These are phyloP conservation scores for Boletus holoroseus DNA, from an alignment of 1,284 basidiomycete genomes.

Conservation along the genomic window DNA sequence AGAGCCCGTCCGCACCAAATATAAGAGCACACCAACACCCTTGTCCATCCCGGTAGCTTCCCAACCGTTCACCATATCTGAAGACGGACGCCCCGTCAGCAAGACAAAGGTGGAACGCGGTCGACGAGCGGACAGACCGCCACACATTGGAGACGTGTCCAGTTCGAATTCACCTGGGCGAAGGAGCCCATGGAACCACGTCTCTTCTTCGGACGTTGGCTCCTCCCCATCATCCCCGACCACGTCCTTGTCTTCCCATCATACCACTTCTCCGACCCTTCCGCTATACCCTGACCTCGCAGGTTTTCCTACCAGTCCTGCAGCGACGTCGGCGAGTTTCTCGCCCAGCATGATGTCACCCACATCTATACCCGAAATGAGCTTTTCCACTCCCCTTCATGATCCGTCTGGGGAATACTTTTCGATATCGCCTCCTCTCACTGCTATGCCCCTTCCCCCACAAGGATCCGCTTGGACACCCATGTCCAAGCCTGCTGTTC, in stretches of 20 bases:
- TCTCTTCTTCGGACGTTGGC: slow-evolving; percentile 24
- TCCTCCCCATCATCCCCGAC: slow-evolving; percentile 28
- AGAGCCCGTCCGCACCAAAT: slow-evolving; percentile 35
- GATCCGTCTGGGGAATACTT: slow-evolving; percentile 20
- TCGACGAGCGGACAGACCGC: slow-evolving; percentile 21
- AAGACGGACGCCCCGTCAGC: slow-evolving; percentile 20
- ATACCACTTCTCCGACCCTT: slow-evolving; percentile 23
- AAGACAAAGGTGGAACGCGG: slow-evolving; percentile 28
- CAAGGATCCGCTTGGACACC: slow-evolving; percentile 21
- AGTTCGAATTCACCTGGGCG: slow-evolving; percentile 20
- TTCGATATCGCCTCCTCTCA: slow-evolving; percentile 8
- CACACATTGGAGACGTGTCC: slow-evolving; percentile 17
- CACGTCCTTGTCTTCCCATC: slow-evolving; percentile 21
- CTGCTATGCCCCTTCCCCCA: slow-evolving; percentile 11
- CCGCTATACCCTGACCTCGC: slow-evolving; percentile 24
- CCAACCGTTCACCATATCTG: slow-evolving; percentile 24
- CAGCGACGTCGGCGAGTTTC: slow-evolving; percentile 13
- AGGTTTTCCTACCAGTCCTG: slow-evolving; percentile 17
- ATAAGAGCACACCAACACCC: slow-evolving; percentile 31
- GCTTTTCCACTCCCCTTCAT: slow-evolving; percentile 10
- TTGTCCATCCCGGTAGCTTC: slow-evolving; percentile 32
- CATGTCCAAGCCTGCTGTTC: slow-evolving; percentile 1
- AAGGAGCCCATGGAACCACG: slow-evolving; percentile 22
- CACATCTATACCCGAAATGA: slow-evolving; percentile 14
- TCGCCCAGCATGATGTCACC: slow-evolving; percentile 12